phyloP scores from a whole-genome alignment of 768 basidiomycete genomes.

The Auriscalpium vulgare region DNA sequence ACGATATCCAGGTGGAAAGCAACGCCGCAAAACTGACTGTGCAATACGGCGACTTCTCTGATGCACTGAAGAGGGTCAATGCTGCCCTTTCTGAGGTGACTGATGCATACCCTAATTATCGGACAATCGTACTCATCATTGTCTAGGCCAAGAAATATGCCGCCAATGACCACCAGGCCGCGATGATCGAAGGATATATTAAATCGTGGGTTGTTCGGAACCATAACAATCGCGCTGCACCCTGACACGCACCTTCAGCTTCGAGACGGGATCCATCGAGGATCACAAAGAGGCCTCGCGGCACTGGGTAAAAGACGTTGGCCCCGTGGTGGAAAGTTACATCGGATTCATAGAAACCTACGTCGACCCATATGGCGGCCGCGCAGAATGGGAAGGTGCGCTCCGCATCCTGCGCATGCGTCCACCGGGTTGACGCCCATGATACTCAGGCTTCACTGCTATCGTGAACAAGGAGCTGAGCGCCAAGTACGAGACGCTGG shows the following conservation, averaged over 20 bases:
- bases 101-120: background rate
- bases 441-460: conserved; percentile 67
- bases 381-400: conserved; percentile 88
- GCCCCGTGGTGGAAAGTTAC: conserved; percentile 83
- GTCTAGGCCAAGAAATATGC: conserved; percentile 62
- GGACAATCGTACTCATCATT: background rate
- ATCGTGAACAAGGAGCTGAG: conserved; percentile 81
- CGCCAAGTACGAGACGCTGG: conserved; percentile 72
- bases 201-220: conserved; percentile 45
- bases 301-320: conserved; percentile 81
- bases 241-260: conserved; percentile 32
- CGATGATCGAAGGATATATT: conserved; percentile 73
- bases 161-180: conserved; percentile 62
- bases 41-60: conserved; percentile 70
- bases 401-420: background rate
- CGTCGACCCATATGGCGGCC: conserved; percentile 83
- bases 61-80: conserved; percentile 44
- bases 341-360: conserved; percentile 78
- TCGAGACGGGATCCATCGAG: conserved; percentile 69
- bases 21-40: conserved; percentile 47
- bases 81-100: conserved; percentile 52
- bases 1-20: conserved; percentile 38
- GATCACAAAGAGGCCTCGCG: conserved; percentile 72
- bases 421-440: background rate
- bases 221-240: background rate